Base-by-base conservation (phyloP, 23 red algal species). In the Cyanidium caldarium region DNA sequence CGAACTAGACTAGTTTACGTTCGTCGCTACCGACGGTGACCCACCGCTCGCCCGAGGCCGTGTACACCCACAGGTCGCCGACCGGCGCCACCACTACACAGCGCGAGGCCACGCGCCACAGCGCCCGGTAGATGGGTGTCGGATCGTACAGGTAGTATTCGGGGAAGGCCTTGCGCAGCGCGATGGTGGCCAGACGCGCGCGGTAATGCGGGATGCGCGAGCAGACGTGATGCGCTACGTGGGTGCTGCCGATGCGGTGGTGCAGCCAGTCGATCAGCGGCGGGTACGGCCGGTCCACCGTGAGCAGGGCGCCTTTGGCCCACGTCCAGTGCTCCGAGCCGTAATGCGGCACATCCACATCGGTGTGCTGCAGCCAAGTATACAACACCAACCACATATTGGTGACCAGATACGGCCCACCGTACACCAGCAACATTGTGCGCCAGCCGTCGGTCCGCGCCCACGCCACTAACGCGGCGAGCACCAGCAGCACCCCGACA, bases 161-260 rank as follows among this genome's bases (percentile, higher is more conserved):
- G 34, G 77, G 77, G 29, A 94, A 46, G 2, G 83, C 87, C 46
- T 80, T 71, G 41, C 78, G 80, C 13, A 94, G 58, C 13, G 87
- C 87, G 57, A 73, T 68, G 0, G 87, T 94, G 0, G 87, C 87
- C 73, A 85, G 72, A 16, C 70, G 43, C 0, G 80, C 80, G 46
- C 85, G 81, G 65, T 94, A 94, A 72, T 82, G 80, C 16, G 87
- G 87, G 42, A 94, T 94, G 40, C 74, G 68, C 14, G 81, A 86
- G 76, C 80, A 94, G n/a, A 94, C 69, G 69, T 94, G 87, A 44
- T 94, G 87, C 15, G 75, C 87, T 20, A 94, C 87, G 65, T 94
- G 87, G 0, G 80, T 94, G 42, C 69, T 74, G 17, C 87, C 87
- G 61, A 94, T 94, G 40, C 79, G 80, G 67, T 94, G 87, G 33